These are phyloP conservation scores for Phanerochaete sordida DNA, from an alignment of 768 basidiomycete species.

Conservation along the genomic window DNA sequence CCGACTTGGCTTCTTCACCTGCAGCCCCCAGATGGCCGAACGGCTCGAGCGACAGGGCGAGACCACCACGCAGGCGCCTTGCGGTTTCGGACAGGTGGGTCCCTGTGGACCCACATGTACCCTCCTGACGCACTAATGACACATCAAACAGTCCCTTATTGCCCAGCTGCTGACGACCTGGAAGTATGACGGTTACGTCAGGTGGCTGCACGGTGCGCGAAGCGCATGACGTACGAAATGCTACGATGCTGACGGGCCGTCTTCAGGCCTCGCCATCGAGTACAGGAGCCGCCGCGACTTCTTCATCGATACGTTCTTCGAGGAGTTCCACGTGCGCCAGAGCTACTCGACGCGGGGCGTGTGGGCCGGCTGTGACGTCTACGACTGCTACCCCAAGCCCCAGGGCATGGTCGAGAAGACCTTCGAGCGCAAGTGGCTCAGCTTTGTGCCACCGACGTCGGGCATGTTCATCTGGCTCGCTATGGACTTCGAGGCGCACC, in stretches of 20 bases:
- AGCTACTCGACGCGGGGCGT: slow-evolving; percentile 23
- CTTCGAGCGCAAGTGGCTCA: slow-evolving; percentile 42
- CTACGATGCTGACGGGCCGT: background rate
- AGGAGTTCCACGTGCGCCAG: slow-evolving; percentile 55
- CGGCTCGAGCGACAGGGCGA: slow-evolving; percentile 68
- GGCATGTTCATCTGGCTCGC: slow-evolving; percentile 83
- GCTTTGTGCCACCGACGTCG: slow-evolving; percentile 71
- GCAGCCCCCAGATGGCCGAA: slow-evolving; percentile 73
- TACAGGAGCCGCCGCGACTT: slow-evolving; percentile 59
- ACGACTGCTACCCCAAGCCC: slow-evolving; percentile 40
- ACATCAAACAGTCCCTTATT: slow-evolving; percentile 45
- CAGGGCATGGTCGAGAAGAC: slow-evolving; percentile 39
- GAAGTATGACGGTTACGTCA: slow-evolving; percentile 67
- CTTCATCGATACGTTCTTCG: slow-evolving; percentile 59
- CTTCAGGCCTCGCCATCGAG: slow-evolving; percentile 46
- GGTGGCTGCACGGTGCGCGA: slow-evolving; percentile 66
- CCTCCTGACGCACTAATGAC: background rate
- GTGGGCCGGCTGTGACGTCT: slow-evolving; percentile 39
- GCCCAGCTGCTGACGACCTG: slow-evolving; percentile 60
- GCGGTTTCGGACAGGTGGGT: slow-evolving; percentile 64
- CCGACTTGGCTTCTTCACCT: slow-evolving; percentile 78
- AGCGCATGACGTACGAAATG: background rate
- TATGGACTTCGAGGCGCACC: slow-evolving; percentile 61
- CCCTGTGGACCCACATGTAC: background rate
- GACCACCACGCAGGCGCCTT: slow-evolving; percentile 64